Conservation (phyloP, 257 asterid genomes). For the Salvia miltiorrhiza region DNA sequence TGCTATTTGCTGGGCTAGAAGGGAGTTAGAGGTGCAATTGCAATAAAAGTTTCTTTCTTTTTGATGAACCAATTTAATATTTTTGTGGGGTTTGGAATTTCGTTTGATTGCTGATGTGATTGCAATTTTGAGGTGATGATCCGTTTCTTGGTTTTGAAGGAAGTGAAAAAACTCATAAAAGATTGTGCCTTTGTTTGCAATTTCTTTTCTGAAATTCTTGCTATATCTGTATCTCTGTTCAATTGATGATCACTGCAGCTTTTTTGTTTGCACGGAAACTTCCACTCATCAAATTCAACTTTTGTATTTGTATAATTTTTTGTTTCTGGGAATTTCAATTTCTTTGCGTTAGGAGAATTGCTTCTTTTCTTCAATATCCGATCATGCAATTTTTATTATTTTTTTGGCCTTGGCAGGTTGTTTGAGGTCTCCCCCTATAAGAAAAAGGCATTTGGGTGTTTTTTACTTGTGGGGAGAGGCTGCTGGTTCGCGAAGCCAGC, state of each 20-base stretch:
- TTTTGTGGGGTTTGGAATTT: constrained; percentile 17
- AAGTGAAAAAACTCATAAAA: neutral
- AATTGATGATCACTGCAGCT: constrained; percentile 10
- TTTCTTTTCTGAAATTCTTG: constrained; percentile 5
- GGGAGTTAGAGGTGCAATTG: constrained; percentile 8
- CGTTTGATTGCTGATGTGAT: constrained; percentile 2
- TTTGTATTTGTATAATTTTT: neutral
- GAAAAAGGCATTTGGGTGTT: constrained; percentile 24
- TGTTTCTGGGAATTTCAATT: neutral
- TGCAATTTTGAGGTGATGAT: constrained; percentile 21
- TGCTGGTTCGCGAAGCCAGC: constrained; percentile 46
- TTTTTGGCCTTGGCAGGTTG: constrained; percentile 23
- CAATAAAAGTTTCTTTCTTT: constrained; percentile 6
- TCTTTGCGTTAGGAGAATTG: neutral
- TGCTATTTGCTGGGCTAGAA: neutral
- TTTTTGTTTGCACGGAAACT: neutral
- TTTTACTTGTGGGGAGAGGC: constrained; percentile 42
- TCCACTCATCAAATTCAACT: neutral
- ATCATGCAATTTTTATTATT: constrained; percentile 11
- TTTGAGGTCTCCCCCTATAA: constrained; percentile 10
- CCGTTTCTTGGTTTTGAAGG: constrained; percentile 28
- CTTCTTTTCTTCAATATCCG: neutral
- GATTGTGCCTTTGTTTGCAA: constrained; percentile 1
- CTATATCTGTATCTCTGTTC: neutral
- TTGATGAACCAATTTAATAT: constrained; percentile 4